Evolutionary conservation across 768 basidiomycete species (phyloP).

Genomic region (Agaricus subrufescens): DNA sequence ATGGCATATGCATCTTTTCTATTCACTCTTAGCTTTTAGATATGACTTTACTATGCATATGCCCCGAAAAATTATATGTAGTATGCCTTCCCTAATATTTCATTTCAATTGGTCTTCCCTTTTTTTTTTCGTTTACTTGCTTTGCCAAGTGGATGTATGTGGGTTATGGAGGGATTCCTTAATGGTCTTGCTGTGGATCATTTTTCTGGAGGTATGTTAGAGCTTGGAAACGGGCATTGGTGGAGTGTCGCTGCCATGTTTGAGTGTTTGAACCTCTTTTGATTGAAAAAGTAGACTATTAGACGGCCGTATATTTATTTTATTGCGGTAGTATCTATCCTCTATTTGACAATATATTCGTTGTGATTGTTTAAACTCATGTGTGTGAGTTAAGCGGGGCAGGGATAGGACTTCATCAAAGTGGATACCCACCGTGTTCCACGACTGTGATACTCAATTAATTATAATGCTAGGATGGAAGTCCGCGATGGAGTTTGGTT

Average conservation of each 20-base stretch:
- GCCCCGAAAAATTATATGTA: conserved; percentile 3
- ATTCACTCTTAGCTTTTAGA: not conserved
- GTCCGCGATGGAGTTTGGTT: not conserved
- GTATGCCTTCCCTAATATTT: not conserved
- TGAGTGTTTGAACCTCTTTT: not conserved
- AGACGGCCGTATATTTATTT: not conserved
- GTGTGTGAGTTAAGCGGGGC: too few species aligned
- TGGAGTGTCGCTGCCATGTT: not conserved
- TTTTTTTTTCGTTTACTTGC: conserved; percentile 6
- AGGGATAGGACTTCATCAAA: too few species aligned
- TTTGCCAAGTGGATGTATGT: conserved; percentile 7
- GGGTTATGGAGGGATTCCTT: conserved; percentile 5
- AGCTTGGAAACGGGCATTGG: not conserved
- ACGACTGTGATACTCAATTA: too few species aligned
- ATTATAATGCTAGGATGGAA: too few species aligned
- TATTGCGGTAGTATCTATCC: not conserved
- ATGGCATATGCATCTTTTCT: conserved; percentile 6
- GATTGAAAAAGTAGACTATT: conserved; percentile 6
- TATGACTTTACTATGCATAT: conserved; percentile 6
- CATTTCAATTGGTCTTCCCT: not conserved
- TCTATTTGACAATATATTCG: too few species aligned
- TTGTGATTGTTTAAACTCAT: too few species aligned
- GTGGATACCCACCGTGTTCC: too few species aligned
- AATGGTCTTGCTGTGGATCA: not conserved
- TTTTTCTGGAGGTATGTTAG: not conserved